These are phyloP conservation scores for Solidago caesia DNA, from an alignment of 129 eudicot genomes.

Conservation along the genomic window DNA sequence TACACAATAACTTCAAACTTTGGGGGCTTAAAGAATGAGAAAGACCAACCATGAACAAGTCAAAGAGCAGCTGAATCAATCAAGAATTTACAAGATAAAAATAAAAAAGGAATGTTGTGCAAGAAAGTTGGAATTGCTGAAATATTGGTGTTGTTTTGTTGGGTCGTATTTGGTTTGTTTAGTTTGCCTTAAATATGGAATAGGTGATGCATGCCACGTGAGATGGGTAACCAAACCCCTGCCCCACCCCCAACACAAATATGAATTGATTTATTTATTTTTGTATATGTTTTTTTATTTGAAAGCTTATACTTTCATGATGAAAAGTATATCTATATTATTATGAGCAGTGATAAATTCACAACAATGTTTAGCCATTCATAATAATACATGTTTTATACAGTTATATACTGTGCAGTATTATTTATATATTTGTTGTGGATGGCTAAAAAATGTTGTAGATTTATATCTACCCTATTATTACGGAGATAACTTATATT, in stretches of 20 bases:
- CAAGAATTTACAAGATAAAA: background rate
- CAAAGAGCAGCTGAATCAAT: conserved; percentile 15
- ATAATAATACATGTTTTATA: too few relatives aligned
- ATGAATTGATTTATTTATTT: too few relatives aligned
- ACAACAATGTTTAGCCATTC: too few relatives aligned
- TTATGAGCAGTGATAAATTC: too few relatives aligned
- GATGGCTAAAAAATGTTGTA: too few relatives aligned
- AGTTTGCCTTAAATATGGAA: conserved; percentile 26
- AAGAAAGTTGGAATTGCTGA: background rate
- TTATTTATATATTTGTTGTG: too few relatives aligned
- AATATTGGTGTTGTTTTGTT: conserved; percentile 41
- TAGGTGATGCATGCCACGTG: conserved; percentile 28
- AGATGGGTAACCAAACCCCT: background rate
- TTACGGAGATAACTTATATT: too few relatives aligned
- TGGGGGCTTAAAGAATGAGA: background rate
- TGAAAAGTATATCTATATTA: too few relatives aligned
- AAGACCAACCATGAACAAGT: conserved; percentile 30
- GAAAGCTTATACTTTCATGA: too few relatives aligned
- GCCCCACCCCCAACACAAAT: background rate
- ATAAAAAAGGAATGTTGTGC: background rate
- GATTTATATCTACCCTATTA: too few relatives aligned
- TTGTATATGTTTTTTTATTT: too few relatives aligned
- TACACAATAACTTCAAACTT: background rate
- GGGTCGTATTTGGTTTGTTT: conserved; percentile 42
- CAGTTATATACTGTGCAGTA: too few relatives aligned